Percentiles rank a stretch among this genome's conserved stretches.
These are phyloP conservation scores for Xerocomus spinulosus DNA, from an alignment of 768 basidiomycete genomes.

Conservation along the genomic window DNA sequence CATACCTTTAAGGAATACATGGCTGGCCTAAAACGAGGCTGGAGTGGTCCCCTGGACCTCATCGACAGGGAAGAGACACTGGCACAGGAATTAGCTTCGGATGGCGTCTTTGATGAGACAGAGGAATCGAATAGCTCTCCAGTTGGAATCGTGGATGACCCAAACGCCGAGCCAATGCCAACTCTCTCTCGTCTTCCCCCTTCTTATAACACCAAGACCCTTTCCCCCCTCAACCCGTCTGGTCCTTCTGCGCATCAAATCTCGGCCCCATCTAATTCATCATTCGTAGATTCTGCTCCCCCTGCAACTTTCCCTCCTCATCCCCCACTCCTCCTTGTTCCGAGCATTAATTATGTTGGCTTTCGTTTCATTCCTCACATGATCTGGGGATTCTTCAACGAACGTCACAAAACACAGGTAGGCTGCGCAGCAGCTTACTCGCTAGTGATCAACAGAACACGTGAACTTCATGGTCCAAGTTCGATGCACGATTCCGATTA, in stretches of 20 bases:
- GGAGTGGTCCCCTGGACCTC: constrained; percentile 66
- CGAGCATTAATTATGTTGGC: constrained; percentile 73
- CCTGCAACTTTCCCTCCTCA: constrained; percentile 61
- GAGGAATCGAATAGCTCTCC: constrained; percentile 29
- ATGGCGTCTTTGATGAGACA: constrained; percentile 76
- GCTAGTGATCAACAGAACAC: constrained; percentile 57
- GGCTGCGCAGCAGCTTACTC: constrained; percentile 82
- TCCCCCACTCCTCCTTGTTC: constrained; percentile 76
- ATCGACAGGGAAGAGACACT: constrained; percentile 69
- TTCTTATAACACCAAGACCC: constrained; percentile 30
- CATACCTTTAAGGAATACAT: constrained; percentile 94
- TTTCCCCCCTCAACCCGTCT: constrained; percentile 31
- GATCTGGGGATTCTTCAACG: constrained; percentile 92
- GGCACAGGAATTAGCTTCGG: constrained; percentile 60
- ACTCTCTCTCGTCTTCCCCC: constrained; percentile 36
- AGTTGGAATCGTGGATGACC: constrained; percentile 22
- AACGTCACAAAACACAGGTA: constrained; percentile 68
- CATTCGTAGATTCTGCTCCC: constrained; percentile 38
- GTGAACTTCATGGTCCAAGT: constrained; percentile 49
- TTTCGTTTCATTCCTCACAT: constrained; percentile 81
- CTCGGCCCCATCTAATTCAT: constrained; percentile 17
- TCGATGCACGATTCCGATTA: constrained; percentile 15
- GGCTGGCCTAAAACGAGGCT: constrained; percentile 80
- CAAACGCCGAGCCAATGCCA: constrained; percentile 39
- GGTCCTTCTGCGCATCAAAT: constrained; percentile 17